These are phyloP conservation scores for Amylostereum areolatum DNA, from an alignment of 1,284 basidiomycete species.

Conservation along the genomic window DNA sequence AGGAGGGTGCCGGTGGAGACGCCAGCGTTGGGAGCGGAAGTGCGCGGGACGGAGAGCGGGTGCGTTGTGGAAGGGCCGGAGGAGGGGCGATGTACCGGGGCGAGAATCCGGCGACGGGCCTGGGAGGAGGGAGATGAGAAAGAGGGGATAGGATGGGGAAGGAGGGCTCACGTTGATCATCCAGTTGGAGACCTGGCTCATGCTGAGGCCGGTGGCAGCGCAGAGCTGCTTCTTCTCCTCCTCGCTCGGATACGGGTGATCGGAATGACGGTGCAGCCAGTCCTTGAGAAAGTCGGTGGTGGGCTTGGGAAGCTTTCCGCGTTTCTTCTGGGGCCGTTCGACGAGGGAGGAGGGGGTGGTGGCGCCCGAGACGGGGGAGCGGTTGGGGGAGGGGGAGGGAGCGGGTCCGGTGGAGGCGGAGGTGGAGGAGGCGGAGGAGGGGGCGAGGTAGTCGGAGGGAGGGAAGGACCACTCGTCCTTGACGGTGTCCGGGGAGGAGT, in stretches of 20 bases:
- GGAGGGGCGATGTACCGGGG: constrained; percentile 69
- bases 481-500: constrained; percentile 17
- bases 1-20: constrained; percentile 18
- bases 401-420: constrained; percentile 25
- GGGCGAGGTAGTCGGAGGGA: constrained; percentile 33
- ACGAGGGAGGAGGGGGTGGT: constrained; percentile 57
- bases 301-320: constrained; percentile 85
- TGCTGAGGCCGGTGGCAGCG: constrained; percentile 77
- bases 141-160: constrained; percentile 11
- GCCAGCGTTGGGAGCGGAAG: constrained; percentile 34
- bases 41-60: constrained; percentile 45
- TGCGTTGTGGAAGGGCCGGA: constrained; percentile 70
- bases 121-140: constrained; percentile 21
- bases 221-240: constrained; percentile 89
- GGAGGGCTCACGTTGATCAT: constrained; percentile 74
- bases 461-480: constrained; percentile 41
- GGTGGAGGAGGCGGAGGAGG: constrained; percentile 32
- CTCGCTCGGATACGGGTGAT: constrained; percentile 86
- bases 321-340: constrained; percentile 69
- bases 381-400: constrained; percentile 45
- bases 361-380: constrained; percentile 39
- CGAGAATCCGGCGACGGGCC: constrained; percentile 77
- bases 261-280: constrained; percentile 86
- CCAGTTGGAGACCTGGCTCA: constrained; percentile 88
- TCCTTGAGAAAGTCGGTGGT: constrained; percentile 86